Evolutionary conservation across 345 rosid species (phyloP).

Genomic region (Bruguiera parviflora): DNA sequence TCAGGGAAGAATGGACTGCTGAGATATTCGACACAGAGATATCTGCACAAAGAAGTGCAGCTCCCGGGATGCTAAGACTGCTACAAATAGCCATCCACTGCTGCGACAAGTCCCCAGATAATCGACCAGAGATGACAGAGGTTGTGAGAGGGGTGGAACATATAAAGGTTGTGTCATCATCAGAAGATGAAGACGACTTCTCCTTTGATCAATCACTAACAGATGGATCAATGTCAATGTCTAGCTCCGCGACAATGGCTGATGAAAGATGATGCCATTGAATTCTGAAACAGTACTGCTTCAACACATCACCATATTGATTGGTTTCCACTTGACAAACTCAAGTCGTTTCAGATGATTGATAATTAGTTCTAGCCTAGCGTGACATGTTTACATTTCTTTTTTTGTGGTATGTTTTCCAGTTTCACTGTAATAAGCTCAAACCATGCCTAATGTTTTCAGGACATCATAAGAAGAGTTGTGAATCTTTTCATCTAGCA

Average conservation of each 20-base stretch:
- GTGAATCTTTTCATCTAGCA: no score
- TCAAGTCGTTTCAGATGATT: no score
- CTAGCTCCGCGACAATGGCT: slow-evolving; percentile 12
- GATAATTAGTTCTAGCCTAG: no score
- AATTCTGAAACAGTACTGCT: no score
- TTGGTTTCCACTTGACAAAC: no score
- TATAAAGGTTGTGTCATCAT: slow-evolving; percentile 17
- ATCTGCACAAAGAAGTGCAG: slow-evolving; percentile 32
- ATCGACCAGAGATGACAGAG: slow-evolving; percentile 48
- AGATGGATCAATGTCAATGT: slow-evolving; percentile 33
- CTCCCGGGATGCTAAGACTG: slow-evolving; percentile 41
- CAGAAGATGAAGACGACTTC: slow-evolving; percentile 27
- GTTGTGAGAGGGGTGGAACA: slow-evolving; percentile 35
- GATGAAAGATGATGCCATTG: neutral
- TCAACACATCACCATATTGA: no score
- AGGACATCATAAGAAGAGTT: no score
- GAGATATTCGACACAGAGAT: slow-evolving; percentile 57
- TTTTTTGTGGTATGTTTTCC: no score
- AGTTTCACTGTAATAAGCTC: no score
- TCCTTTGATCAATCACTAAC: slow-evolving; percentile 34
- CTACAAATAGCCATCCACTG: slow-evolving; percentile 46
- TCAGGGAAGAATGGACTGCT: slow-evolving; percentile 62
- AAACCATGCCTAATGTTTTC: no score
- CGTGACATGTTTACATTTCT: no score
- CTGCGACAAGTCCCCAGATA: slow-evolving; percentile 42